Evolutionary conservation across 2,329 filamentous ascomycete genomes (phyloP).

Genomic region (Furcasterigmium furcatum): DNA sequence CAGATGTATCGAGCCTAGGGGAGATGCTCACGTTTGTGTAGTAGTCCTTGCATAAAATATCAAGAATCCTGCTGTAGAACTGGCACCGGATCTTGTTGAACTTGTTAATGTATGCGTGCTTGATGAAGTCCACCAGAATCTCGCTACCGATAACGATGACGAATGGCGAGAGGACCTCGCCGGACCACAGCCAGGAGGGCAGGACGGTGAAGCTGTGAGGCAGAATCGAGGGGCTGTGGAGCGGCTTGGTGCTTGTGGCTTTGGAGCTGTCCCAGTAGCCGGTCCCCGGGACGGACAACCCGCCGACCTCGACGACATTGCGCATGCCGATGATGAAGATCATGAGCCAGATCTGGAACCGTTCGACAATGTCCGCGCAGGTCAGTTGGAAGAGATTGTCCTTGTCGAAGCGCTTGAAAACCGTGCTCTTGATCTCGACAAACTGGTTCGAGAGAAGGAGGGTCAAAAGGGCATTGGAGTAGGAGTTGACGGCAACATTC

Average conservation of each 20-base stretch:
- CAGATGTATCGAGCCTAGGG: not conserved
- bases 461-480: constrained; percentile 91
- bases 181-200: constrained; percentile 72
- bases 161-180: constrained; percentile 89
- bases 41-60: constrained; percentile 95
- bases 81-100: constrained; percentile 96
- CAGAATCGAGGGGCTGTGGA: constrained; percentile 71
- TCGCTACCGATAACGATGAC: constrained; percentile 92
- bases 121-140: constrained; percentile 95
- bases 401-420: constrained; percentile 98
- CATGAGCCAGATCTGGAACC: constrained; percentile 98
- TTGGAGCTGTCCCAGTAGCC: constrained; percentile 45
- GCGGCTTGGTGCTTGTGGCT: constrained; percentile 54
- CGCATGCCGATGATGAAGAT: constrained; percentile 92
- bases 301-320: constrained; percentile 94
- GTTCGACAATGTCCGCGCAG: constrained; percentile 93
- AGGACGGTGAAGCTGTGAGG: constrained; percentile 89
- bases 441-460: constrained; percentile 96
- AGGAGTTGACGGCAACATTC: constrained; percentile 97
- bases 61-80: constrained; percentile 85
- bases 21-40: constrained; percentile 73
- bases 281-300: constrained; percentile 62
- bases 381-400: constrained; percentile 96
- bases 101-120: constrained; percentile 96
- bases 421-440: constrained; percentile 96